Evolutionary conservation across 2,329 filamentous ascomycete genomes (phyloP).

Genomic region (Fusarium lateritium): DNA sequence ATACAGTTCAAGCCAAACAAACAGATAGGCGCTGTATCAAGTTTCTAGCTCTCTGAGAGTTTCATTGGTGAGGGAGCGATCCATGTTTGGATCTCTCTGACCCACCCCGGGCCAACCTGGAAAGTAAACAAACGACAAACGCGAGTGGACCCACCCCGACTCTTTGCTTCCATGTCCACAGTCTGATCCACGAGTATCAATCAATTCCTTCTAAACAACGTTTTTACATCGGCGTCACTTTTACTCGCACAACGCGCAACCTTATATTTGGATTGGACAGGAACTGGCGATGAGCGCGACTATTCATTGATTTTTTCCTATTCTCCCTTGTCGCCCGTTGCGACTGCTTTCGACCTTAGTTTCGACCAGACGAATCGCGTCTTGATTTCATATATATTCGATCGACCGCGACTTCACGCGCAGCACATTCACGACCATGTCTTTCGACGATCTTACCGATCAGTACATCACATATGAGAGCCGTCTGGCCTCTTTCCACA

Average conservation of each 20-base stretch:
- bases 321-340: slow-evolving; percentile 15
- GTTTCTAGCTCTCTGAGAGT: not conserved
- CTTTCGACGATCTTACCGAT: slow-evolving; percentile 58
- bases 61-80: slow-evolving; percentile 5
- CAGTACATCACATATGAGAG: slow-evolving; percentile 76
- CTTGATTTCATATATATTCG: slow-evolving; percentile 32
- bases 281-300: slow-evolving; percentile 41
- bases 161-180: slow-evolving; percentile 17
- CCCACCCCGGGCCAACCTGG: slow-evolving; percentile 22
- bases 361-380: slow-evolving; percentile 39
- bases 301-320: slow-evolving; percentile 29
- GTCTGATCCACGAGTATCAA: slow-evolving; percentile 30
- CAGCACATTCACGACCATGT: slow-evolving; percentile 49
- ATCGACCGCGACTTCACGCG: slow-evolving; percentile 41
- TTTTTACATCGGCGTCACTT: slow-evolving; percentile 13
- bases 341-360: slow-evolving; percentile 16
- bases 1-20: too few species aligned
- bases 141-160: slow-evolving; percentile 45
- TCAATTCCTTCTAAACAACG: slow-evolving; percentile 41
- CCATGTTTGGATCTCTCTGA: slow-evolving; percentile 40
- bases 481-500: slow-evolving; percentile 85
- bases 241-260: slow-evolving; percentile 18
- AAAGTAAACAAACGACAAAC: slow-evolving; percentile 55
- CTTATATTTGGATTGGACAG: slow-evolving; percentile 10
- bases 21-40: slow-evolving; percentile 11